A percentile compares a stretch with the other conserved stretches of the same genome.
Evolutionary conservation across 2,329 filamentous ascomycete species (phyloP).

Genomic region (Daldinia eschscholtzii): DNA sequence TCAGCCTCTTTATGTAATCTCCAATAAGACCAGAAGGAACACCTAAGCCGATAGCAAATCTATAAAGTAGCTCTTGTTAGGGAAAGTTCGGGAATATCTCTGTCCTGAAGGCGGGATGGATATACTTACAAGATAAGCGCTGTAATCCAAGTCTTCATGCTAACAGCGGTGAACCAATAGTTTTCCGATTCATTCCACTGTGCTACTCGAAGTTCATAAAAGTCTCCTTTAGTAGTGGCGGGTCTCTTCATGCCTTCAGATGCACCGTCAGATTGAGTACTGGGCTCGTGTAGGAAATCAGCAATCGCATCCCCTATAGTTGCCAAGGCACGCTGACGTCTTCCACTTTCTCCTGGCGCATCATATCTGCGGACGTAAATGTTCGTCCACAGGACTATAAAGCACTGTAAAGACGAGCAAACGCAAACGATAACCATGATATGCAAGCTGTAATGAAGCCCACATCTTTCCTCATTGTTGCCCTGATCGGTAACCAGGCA

Average conservation of each 20-base stretch:
- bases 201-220: not conserved
- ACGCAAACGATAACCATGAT: not conserved
- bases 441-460: slow-evolving; percentile 1
- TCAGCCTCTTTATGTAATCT: not conserved
- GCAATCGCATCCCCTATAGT: not conserved
- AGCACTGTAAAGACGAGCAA: not conserved
- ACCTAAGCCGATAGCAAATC: not conserved
- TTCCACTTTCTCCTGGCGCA: not conserved
- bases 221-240: not conserved
- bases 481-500: not conserved
- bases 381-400: not conserved
- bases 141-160: not conserved
- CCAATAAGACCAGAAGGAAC: not conserved
- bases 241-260: not conserved
- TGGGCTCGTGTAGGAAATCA: slow-evolving; percentile 1
- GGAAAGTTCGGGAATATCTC: too few species aligned
- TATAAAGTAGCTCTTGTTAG: not conserved
- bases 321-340: not conserved
- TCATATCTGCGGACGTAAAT: not conserved
- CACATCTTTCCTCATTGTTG: slow-evolving; percentile 1
- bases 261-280: not conserved
- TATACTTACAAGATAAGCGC: not conserved
- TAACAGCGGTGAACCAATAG: slow-evolving; percentile 1
- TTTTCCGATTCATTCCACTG: not conserved
- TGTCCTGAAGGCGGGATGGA: not conserved